Evolutionary conservation across 2,329 filamentous ascomycete genomes (phyloP).

Genomic region (Cercospora sojina): DNA sequence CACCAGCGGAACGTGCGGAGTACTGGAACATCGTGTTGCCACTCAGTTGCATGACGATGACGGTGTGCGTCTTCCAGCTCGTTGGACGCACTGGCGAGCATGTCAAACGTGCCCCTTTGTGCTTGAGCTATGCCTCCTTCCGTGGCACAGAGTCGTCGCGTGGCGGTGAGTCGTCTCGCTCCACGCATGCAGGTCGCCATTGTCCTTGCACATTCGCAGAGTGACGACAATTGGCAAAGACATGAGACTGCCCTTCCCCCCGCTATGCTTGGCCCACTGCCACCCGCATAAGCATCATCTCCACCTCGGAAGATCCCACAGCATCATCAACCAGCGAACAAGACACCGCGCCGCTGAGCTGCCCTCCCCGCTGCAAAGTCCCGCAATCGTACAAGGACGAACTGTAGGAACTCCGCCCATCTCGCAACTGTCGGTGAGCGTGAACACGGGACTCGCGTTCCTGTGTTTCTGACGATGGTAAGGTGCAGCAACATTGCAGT

Average conservation of each 20-base stretch:
- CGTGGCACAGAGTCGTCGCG: not conserved
- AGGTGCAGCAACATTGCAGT: not conserved
- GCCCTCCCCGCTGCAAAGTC: not conserved
- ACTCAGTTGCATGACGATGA: not conserved
- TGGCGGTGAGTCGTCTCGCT: not conserved
- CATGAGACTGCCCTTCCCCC: not conserved
- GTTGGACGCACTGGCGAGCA: not conserved
- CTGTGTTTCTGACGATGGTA: not conserved
- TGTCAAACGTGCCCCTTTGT: not conserved
- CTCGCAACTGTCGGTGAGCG: not conserved
- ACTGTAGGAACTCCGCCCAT: not conserved
- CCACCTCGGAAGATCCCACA: not conserved
- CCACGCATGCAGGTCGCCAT: not conserved
- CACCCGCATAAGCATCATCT: not conserved
- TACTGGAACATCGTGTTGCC: not conserved
- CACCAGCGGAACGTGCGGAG: constrained; percentile 7
- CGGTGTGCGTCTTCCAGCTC: not conserved
- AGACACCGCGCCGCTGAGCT: not conserved
- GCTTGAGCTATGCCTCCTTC: not conserved
- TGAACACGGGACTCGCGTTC: not conserved
- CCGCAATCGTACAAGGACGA: not conserved
- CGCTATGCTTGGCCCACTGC: not conserved
- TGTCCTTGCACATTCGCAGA: not conserved
- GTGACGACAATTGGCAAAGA: not conserved
- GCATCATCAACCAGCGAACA: not conserved